Evolutionary conservation across 2,329 filamentous ascomycete species (phyloP).

Genomic region (Chaetomium olivaceum): DNA sequence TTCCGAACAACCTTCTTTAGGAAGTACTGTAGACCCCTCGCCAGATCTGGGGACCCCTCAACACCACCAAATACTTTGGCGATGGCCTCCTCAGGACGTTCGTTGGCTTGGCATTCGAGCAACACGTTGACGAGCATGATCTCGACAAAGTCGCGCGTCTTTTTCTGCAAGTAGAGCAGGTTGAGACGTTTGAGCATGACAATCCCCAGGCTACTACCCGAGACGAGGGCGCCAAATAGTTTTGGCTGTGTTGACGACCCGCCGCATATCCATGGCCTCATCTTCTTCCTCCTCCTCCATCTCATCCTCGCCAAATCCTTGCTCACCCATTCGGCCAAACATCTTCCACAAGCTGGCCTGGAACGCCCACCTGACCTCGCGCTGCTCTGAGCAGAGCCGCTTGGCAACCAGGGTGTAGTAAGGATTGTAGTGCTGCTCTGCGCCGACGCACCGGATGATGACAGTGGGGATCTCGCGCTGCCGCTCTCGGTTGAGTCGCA

Average conservation of each 20-base stretch:
- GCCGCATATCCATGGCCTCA: constrained; percentile 50
- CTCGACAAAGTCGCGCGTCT: constrained; percentile 77
- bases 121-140: constrained; percentile 76
- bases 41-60: constrained; percentile 65
- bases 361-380: constrained; percentile 77
- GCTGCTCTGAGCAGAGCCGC: constrained; percentile 69
- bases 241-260: constrained; percentile 55
- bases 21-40: constrained; percentile 76
- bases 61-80: constrained; percentile 66
- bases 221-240: constrained; percentile 55
- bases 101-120: constrained; percentile 57
- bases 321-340: constrained; percentile 83
- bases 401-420: constrained; percentile 88
- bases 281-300: constrained; percentile 55
- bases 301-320: constrained; percentile 65
- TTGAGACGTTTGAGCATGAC: constrained; percentile 69
- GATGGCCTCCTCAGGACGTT: constrained; percentile 57
- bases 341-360: constrained; percentile 84
- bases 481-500: constrained; percentile 82
- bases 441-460: constrained; percentile 80
- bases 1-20: constrained; percentile 72
- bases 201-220: constrained; percentile 48
- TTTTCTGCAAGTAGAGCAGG: constrained; percentile 73
- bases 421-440: constrained; percentile 82
- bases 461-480: constrained; percentile 85